Evolutionary conservation across 2,329 filamentous ascomycete species (phyloP).

Genomic region (Chaetomiaceae sp.): DNA sequence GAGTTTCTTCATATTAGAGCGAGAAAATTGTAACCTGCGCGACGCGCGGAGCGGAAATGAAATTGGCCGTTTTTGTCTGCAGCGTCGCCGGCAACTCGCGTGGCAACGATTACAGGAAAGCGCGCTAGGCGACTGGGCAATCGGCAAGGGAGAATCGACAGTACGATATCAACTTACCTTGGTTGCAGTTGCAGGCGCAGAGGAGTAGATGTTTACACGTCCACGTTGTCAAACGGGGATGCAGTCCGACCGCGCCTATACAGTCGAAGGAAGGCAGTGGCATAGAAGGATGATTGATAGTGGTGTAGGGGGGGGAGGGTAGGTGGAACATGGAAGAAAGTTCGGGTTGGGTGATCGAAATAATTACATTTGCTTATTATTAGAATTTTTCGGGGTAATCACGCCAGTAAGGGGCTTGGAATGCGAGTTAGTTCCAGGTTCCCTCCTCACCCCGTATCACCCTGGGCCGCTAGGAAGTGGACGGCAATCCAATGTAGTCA

Average conservation of each 20-base stretch:
- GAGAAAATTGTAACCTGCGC: no score
- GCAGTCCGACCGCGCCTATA: no score
- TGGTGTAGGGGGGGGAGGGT: background rate
- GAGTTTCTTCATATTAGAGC: no score
- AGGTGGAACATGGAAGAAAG: background rate
- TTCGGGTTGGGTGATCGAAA: background rate
- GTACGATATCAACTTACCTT: no score
- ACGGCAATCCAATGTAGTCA: background rate
- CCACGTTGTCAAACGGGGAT: no score
- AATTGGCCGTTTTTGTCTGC: background rate
- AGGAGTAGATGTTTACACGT: no score
- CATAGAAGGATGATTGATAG: no score
- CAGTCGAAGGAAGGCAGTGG: no score
- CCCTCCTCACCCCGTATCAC: background rate
- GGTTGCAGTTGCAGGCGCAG: no score
- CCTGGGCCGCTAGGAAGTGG: conserved; percentile 1
- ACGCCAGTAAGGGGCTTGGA: conserved; percentile 7
- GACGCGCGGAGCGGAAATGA: no score
- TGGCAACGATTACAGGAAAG: background rate
- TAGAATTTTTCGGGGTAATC: conserved; percentile 4
- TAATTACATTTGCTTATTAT: conserved; percentile 14
- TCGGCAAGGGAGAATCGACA: no score
- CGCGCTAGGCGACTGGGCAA: no score
- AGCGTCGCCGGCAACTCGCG: background rate
- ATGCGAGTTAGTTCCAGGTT: background rate